These are phyloP conservation scores for Hordeum pubiflorum DNA, from an alignment of 202 grass and related monocot genomes.

Conservation along the genomic window DNA sequence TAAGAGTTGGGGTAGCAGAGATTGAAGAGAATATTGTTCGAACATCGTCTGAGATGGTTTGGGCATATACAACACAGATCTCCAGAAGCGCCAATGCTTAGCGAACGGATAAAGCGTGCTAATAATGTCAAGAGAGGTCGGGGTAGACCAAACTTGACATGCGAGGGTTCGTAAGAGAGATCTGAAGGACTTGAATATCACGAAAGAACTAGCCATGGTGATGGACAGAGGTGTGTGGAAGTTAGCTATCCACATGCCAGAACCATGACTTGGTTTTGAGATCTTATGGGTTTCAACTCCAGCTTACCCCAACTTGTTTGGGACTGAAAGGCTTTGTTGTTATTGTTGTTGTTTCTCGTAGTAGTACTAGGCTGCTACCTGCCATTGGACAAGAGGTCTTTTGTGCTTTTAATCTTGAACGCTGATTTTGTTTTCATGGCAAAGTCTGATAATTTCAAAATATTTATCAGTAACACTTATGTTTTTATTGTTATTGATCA, in stretches of 20 bases:
- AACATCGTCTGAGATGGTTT: background rate
- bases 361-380: slow-evolving; percentile 3
- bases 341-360: background rate
- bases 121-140: background rate
- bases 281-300: background rate
- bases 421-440: background rate
- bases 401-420: background rate
- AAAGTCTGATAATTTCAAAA: background rate
- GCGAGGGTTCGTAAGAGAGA: background rate
- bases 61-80: background rate
- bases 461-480: background rate
- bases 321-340: background rate
- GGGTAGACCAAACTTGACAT: background rate
- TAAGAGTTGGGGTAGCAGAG: background rate
- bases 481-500: background rate
- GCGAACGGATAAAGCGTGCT: background rate
- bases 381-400: background rate
- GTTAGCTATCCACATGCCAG: background rate
- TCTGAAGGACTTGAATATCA: background rate
- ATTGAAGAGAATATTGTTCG: background rate
- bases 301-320: background rate
- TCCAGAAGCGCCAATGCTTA: too few species aligned
- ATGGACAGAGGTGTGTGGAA: background rate
- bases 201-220: background rate
- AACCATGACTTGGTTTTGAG: background rate